Evolutionary conservation across 2,329 filamentous ascomycete genomes (phyloP), one percentile per base, ranked within the genome.

Genomic region (Arthrobotrys pseudoclavata): DNA sequence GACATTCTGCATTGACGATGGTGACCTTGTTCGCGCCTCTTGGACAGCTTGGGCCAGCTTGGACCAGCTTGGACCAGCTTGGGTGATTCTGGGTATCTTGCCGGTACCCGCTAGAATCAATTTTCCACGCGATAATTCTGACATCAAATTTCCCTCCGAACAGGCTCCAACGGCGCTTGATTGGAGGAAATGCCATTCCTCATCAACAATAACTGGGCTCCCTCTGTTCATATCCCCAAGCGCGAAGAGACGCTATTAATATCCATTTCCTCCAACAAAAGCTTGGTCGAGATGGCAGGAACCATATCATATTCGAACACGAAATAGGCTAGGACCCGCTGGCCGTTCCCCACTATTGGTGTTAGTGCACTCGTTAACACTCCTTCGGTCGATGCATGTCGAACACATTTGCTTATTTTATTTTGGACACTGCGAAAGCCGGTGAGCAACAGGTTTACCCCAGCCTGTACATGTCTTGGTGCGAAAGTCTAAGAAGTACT

Each of bases 211-310:
- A 50, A 20, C 12, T 67, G 10, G 37, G 37, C 12, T 40, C 22
- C 47, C n/a, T 61, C 50, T 57, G 12, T 47, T 47, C 52, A 77
- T 77, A 50, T 71, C 60, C 53, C 29, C 61, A 67, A 66, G 74
- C 67, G 74, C 74, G 61, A 55, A 63, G 40, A 29, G 37, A 62
- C n/a, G 42, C 74, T 77, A 77, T 77, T 77, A 67, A 70, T 77
- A 77, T 77, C 67, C 22, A 12, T 31, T 57, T 42, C 7, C 47
- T 31, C 29, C 24, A 69, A 70, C 15, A 20, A 20, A 45, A 20
- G 42, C 42, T 45, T 45, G 50, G 34, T 55, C 20, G 20, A 24
- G 40, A 60, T n/a, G 45, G 40, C 9, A 52, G 34, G 57, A 50
- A 69, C 20, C 42, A 20, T 45, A 45, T 45, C 42, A 45, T 26